Evolutionary conservation across 371 early-diverging fungal genomes (phyloP).

Genomic region (Circinella minor): DNA sequence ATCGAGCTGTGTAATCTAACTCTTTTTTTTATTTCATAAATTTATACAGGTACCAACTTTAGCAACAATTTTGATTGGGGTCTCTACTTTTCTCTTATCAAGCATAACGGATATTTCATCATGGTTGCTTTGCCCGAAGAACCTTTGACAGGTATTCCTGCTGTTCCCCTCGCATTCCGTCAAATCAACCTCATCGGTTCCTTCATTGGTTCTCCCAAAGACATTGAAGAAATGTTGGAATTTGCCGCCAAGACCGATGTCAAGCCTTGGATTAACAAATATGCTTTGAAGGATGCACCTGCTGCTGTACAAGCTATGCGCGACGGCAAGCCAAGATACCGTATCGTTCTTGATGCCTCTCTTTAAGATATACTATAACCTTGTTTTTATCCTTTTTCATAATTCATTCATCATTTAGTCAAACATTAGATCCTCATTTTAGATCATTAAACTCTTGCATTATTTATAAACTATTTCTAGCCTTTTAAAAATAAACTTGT

Average conservation of each 20-base stretch:
- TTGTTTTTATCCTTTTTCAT: background rate
- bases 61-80: constrained; percentile 46
- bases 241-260: constrained; percentile 72
- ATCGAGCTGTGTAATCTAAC: no score
- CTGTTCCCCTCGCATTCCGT: constrained; percentile 35
- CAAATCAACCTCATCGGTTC: constrained; percentile 67
- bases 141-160: constrained; percentile 38
- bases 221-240: constrained; percentile 67
- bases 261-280: constrained; percentile 67
- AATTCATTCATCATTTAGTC: background rate
- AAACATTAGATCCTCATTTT: no score
- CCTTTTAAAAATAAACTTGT: no score
- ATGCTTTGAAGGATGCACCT: constrained; percentile 67
- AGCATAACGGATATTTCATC: constrained; percentile 51
- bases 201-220: constrained; percentile 64
- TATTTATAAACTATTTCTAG: no score
- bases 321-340: constrained; percentile 68
- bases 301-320: constrained; percentile 62
- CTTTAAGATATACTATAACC: background rate
- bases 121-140: constrained; percentile 67
- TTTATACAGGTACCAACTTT: constrained; percentile 34
- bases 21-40: no score
- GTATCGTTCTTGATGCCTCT: constrained; percentile 60
- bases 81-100: constrained; percentile 42
- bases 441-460: no score